Percentiles rank a stretch among this genome's conserved stretches.
Evolutionary conservation across 129 eudicot genomes (phyloP).

Genomic region (Cynara cardunculus): DNA sequence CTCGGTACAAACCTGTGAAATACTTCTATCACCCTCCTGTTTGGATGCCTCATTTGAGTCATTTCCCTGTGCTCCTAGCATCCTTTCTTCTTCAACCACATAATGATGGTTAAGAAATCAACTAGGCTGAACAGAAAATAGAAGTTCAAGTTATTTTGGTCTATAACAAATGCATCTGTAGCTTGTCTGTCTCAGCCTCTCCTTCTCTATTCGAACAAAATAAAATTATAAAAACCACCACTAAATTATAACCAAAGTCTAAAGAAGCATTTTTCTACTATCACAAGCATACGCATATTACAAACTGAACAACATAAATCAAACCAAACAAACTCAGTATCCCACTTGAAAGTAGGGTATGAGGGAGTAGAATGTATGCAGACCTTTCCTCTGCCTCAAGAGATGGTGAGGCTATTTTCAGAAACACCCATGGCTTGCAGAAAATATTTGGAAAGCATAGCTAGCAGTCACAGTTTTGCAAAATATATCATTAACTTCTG

Average conservation of each 20-base stretch:
- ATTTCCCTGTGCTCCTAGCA: neutral
- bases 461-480: neutral
- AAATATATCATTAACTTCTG: neutral
- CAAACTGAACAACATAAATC: neutral
- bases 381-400: neutral
- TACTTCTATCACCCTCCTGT: constrained; percentile 5
- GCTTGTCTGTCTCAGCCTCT: neutral
- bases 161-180: neutral
- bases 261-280: neutral
- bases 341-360: neutral
- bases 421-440: neutral
- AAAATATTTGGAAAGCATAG: neutral
- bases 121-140: neutral
- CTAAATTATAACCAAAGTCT: neutral
- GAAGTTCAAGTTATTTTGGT: neutral
- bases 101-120: neutral
- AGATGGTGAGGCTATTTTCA: neutral
- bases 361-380: neutral
- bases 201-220: neutral
- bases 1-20: constrained; percentile 14
- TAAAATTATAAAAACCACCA: neutral
- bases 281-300: neutral
- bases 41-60: neutral
- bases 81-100: constrained; percentile 13
- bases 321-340: neutral